Percentiles rank a stretch among this genome's conserved stretches.
These are phyloP conservation scores for Scheffersomyces coipomensis DNA, from an alignment of 805 yeast genomes.

Conservation along the genomic window DNA sequence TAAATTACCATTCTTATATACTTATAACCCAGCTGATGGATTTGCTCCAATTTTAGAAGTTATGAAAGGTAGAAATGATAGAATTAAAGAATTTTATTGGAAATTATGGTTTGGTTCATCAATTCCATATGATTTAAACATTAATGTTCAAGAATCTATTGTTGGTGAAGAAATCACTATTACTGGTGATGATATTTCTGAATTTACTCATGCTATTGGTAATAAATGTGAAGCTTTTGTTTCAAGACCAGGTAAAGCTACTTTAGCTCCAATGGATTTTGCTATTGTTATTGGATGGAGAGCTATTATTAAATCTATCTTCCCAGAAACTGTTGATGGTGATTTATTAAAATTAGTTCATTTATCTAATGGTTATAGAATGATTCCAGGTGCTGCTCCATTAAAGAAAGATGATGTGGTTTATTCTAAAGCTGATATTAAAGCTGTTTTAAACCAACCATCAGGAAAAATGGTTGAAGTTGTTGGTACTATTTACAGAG, in stretches of 20 bases:
- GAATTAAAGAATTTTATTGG: conserved; percentile 98
- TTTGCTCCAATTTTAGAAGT: conserved; percentile 92
- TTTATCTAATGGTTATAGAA: conserved; percentile 88
- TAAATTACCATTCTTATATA: conserved; percentile 74
- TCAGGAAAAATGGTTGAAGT: conserved; percentile 96
- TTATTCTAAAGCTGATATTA: conserved; percentile 77
- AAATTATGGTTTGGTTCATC: conserved; percentile 83
- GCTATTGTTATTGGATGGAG: conserved; percentile 99
- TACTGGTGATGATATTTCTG: conserved; percentile 75
- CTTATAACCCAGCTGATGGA: conserved; percentile 82
- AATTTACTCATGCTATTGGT: conserved; percentile 95
- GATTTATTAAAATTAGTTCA: conserved; percentile 93
- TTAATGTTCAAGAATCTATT: conserved; percentile 69
- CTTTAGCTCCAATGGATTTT: conserved; percentile 97
- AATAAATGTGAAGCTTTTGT: conserved; percentile 96
- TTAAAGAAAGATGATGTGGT: conserved; percentile 86
- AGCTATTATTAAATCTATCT: conserved; percentile 95
- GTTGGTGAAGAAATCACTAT: conserved; percentile 68
- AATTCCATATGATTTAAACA: conserved; percentile 61
- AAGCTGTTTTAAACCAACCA: conserved; percentile 85
- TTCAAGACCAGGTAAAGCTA: conserved; percentile 76
- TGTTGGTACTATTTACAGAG: conserved; percentile 81
- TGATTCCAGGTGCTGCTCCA: conserved; percentile 90
- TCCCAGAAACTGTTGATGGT: conserved; percentile 96
- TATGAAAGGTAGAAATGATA: conserved; percentile 84